phyloP scores from a whole-genome alignment of 2,329 filamentous ascomycete species.

The Cercospora citrullina region DNA sequence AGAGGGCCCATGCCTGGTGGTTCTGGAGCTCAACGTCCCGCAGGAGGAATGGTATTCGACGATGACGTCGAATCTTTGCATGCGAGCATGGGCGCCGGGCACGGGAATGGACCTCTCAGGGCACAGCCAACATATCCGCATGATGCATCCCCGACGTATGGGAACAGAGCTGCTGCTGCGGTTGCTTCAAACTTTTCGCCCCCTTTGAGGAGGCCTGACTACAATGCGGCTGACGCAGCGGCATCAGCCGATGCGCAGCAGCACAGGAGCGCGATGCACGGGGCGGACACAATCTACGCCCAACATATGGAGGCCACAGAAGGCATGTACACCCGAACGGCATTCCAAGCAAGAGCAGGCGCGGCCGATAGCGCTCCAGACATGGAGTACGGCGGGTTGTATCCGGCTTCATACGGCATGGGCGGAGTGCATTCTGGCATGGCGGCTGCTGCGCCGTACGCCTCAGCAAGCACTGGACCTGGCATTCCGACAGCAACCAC shows the following conservation, averaged over 20 bases:
- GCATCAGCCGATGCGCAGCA: neutral
- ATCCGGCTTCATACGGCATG: neutral
- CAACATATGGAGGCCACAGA: neutral
- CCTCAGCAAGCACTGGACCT: neutral
- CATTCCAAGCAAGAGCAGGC: neutral
- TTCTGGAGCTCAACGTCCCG: neutral
- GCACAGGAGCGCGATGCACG: neutral
- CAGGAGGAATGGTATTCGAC: slow-evolving; percentile 3
- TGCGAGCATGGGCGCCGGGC: neutral
- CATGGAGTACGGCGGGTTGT: neutral
- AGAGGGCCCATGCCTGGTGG: slow-evolving; percentile 17
- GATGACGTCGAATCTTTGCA: neutral
- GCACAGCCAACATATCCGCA: neutral
- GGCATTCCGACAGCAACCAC: slow-evolving; percentile 1
- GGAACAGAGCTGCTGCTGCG: neutral
- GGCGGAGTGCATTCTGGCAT: neutral
- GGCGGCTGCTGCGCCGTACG: neutral
- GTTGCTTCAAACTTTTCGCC: neutral
- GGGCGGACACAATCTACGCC: neutral
- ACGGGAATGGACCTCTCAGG: neutral
- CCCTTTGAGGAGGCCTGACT: slow-evolving; percentile 3
- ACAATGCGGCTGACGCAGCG: neutral
- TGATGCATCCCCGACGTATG: neutral
- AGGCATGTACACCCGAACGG: neutral
- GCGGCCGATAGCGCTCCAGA: neutral